Base-by-base conservation (phyloP, 2,329 filamentous ascomycete species). In the Claviceps purpurea region DNA sequence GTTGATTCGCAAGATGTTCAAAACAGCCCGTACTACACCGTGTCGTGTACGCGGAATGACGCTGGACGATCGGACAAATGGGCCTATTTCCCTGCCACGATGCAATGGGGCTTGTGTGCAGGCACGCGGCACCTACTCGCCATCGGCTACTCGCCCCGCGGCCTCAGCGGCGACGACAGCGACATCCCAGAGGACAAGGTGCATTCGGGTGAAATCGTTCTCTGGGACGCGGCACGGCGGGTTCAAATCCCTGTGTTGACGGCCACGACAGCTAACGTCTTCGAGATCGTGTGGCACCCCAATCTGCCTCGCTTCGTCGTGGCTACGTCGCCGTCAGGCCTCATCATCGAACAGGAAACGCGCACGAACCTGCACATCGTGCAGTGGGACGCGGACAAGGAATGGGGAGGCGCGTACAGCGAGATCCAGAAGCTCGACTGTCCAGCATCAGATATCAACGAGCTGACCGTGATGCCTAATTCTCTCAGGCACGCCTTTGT, bases 211-310 rank as follows among this genome's bases (percentile, higher is more conserved):
- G 79, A 83, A 58, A 72, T 84, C 3, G 76, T 75, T 42, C 62
- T 84, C 1, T 84, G 79, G 78, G 71, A 84, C 59, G 73, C 75
- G 0, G 51, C 62, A 0, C 67, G 65, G 2, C 68, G 69, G 10
- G 61, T 67, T 10, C 67, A 70, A 45, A 65, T 81, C 45, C 69
- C 67, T 4, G 70, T 84, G 3, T 65, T 70, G 20, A 73, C 75
- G 3, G 74, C 72, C 1, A 73, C 73, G 0, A 74, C 72, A 0
- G 73, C 78, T 46, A 84, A 84, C 52, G 77, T 83, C 1, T 84
- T 84, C 45, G 81, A 84, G 58, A 76, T 83, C 2, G 67, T 73
- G 0, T 84, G 81, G 81, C 81, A 84, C 58, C 80, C 81, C 0
- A 70, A 60, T 0, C 67, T 75, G 46, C 64, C 69, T 2, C 68